These are phyloP conservation scores for Brassica cretica DNA, from an alignment of 345 rosid genomes.

Conservation along the genomic window DNA sequence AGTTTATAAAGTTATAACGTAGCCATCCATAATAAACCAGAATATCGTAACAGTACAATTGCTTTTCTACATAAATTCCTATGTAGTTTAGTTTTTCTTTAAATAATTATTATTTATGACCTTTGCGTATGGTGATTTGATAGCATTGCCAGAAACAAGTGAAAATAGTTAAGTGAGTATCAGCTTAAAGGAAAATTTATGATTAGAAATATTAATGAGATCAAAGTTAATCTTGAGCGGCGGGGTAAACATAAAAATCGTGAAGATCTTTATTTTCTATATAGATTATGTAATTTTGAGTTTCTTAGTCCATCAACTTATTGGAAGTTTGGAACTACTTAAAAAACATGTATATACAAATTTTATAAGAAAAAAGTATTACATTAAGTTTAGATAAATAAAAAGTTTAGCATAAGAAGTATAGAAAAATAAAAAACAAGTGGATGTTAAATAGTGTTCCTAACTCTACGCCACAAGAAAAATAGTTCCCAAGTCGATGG, in stretches of 20 bases:
- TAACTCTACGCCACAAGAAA: slow-evolving; percentile 14
- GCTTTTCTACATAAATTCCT: background rate
- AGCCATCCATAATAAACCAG: background rate
- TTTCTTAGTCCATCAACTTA: too few species aligned
- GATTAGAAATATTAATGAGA: background rate
- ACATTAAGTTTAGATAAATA: background rate
- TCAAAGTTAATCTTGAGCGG: background rate
- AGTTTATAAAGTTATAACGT: background rate
- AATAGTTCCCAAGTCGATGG: slow-evolving; percentile 22
- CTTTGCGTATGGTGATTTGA: background rate
- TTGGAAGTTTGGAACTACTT: too few species aligned
- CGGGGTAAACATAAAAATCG: background rate
- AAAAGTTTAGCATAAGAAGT: background rate
- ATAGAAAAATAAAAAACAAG: background rate
- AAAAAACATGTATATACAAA: too few species aligned
- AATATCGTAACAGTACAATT: background rate
- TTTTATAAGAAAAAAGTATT: too few species aligned
- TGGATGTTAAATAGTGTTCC: background rate
- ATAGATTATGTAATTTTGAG: background rate
- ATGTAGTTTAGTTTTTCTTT: background rate
- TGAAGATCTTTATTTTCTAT: background rate
- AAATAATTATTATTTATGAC: background rate
- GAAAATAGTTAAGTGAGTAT: background rate
- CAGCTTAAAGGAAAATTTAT: background rate
- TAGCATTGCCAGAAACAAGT: background rate